These are phyloP conservation scores for Pseudopediastrum boryanum DNA, from an alignment of 139 green algal genomes.

Conservation along the genomic window DNA sequence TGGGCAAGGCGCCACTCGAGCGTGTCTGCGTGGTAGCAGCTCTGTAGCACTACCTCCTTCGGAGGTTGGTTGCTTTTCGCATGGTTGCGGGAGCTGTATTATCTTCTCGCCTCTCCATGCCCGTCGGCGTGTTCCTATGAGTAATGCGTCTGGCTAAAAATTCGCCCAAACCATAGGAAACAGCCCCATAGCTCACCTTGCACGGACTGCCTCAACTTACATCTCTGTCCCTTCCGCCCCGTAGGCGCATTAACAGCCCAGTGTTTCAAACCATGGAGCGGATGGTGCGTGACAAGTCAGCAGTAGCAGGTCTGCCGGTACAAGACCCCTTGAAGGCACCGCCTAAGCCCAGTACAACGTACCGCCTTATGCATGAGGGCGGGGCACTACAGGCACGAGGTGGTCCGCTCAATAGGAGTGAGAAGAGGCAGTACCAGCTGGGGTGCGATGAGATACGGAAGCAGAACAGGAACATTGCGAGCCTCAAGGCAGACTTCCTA, in stretches of 20 bases:
- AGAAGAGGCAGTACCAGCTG: constrained; percentile 26
- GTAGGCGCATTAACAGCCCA: constrained; percentile 58
- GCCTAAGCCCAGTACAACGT: background rate
- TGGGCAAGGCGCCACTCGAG: too few relatives aligned
- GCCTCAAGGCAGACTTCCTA: constrained; percentile 20
- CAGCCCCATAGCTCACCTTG: background rate
- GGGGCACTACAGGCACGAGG: constrained; percentile 41
- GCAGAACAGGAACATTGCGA: constrained; percentile 29
- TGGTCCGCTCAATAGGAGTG: constrained; percentile 17
- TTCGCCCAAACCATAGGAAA: background rate
- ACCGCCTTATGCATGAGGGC: background rate
- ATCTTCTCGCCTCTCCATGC: too few relatives aligned
- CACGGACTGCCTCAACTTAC: background rate
- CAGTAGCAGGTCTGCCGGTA: background rate
- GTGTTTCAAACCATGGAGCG: constrained; percentile 58
- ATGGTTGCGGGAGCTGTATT: too few relatives aligned
- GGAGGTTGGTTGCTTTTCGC: too few relatives aligned
- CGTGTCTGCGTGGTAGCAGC: too few relatives aligned
- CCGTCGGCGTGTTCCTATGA: too few relatives aligned
- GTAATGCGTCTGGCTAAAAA: too few relatives aligned
- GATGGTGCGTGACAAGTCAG: background rate
- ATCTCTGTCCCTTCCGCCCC: background rate
- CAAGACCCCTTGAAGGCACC: background rate
- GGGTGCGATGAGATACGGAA: constrained; percentile 25
- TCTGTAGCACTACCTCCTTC: too few relatives aligned